phyloP scores from a whole-genome alignment of 345 rosid species.

The Salix udensis region DNA sequence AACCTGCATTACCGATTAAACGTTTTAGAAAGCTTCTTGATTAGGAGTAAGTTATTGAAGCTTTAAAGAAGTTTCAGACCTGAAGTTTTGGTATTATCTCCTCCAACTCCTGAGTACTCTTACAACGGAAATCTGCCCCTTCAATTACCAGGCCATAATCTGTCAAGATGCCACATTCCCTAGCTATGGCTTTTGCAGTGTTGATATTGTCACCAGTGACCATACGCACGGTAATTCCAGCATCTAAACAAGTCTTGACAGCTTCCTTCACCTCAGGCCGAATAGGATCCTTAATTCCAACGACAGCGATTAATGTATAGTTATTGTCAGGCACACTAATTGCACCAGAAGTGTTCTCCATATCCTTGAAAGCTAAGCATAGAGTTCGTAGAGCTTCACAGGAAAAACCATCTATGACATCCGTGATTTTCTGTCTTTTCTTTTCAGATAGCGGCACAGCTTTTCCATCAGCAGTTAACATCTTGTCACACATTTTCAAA shows the following conservation, averaged over 20 bases:
- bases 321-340: constrained; percentile 52
- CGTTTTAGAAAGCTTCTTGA: neutral
- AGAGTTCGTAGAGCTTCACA: constrained; percentile 64
- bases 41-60: neutral
- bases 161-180: constrained; percentile 34
- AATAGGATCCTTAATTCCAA: constrained; percentile 37
- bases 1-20: constrained; percentile 16
- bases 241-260: constrained; percentile 29
- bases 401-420: constrained; percentile 56
- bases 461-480: constrained; percentile 15
- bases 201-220: constrained; percentile 36
- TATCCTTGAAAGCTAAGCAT: constrained; percentile 62
- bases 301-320: constrained; percentile 43
- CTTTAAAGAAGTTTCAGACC: constrained; percentile 3
- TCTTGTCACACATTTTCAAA: constrained; percentile 21
- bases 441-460: constrained; percentile 32
- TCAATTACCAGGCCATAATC: constrained; percentile 63
- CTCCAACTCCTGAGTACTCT: constrained; percentile 51
- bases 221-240: constrained; percentile 30
- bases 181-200: constrained; percentile 36
- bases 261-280: constrained; percentile 33
- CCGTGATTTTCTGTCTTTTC: constrained; percentile 33
- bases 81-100: constrained; percentile 61
- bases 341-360: constrained; percentile 34
- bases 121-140: constrained; percentile 59